Conservation (phyloP, 495 filamentous ascomycete species). For the Xylaria castorea region DNA sequence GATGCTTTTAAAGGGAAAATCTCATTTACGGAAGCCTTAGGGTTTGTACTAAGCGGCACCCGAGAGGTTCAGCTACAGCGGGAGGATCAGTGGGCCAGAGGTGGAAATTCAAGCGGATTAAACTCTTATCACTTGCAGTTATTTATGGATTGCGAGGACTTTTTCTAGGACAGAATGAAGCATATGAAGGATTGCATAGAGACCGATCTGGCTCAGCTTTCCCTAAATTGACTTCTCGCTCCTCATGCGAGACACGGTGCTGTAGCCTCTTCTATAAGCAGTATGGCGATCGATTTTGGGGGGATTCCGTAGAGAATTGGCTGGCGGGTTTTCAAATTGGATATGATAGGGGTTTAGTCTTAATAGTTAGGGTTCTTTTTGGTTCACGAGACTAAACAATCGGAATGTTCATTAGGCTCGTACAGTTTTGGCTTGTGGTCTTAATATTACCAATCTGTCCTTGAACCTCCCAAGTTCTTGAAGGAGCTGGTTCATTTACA, state of each 20-base stretch:
- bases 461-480: too few relatives aligned
- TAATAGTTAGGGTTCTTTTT: not conserved
- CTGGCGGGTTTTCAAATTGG: not conserved
- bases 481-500: too few relatives aligned
- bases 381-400: not conserved
- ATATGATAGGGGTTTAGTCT: not conserved
- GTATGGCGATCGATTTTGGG: not conserved
- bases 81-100: not conserved
- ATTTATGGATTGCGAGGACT: not conserved
- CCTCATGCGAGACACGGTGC: not conserved
- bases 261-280: not conserved
- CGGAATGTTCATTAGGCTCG: not conserved
- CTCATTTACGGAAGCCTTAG: constrained; percentile 1
- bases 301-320: too few relatives aligned
- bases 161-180: not conserved
- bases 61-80: not conserved
- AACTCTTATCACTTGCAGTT: not conserved
- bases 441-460: too few relatives aligned
- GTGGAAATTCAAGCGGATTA: not conserved
- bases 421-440: not conserved
- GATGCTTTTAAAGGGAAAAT: not conserved
- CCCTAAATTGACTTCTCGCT: not conserved
- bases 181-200: not conserved
- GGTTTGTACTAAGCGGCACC: not conserved
- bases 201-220: not conserved